phyloP scores from a whole-genome alignment of 192 early-diverging fungal genomes.

The Coemansia sp. region DNA sequence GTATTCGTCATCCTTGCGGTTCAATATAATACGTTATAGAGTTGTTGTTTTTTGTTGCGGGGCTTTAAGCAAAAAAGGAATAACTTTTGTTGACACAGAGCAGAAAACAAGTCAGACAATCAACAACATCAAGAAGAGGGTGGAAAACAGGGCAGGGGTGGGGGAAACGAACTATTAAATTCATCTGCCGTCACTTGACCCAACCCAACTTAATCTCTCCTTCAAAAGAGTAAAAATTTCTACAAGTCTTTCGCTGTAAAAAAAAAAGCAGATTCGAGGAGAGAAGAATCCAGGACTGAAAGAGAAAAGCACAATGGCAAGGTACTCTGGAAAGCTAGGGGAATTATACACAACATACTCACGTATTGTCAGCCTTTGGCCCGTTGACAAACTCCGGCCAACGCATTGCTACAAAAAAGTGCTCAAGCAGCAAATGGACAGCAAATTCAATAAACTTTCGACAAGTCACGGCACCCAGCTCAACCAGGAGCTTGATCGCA shows the following conservation, averaged over 20 bases:
- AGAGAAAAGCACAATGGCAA: conserved; percentile 15
- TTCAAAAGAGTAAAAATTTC: not conserved
- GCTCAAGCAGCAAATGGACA: conserved; percentile 46
- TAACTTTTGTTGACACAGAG: not conserved
- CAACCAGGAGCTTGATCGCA: conserved; percentile 10
- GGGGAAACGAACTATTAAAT: not conserved
- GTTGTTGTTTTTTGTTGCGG: not conserved
- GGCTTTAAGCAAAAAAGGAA: not conserved
- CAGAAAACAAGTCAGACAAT: not conserved
- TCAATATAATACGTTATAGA: not conserved
- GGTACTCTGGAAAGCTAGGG: conserved; percentile 33
- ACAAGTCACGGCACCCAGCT: conserved; percentile 27
- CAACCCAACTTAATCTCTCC: conserved; percentile 1
- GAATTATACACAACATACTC: conserved; percentile 62
- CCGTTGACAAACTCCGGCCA: conserved; percentile 66
- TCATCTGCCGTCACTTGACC: not conserved
- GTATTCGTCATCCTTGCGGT: conserved; percentile 1
- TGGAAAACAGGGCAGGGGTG: not conserved
- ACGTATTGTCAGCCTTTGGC: conserved; percentile 62
- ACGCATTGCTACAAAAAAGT: conserved; percentile 66
- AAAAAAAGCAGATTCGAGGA: not conserved
- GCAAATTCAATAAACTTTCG: conserved; percentile 31
- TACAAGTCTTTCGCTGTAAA: not conserved
- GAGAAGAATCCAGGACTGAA: too few relatives aligned
- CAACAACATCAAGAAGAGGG: not conserved